Conservation (phyloP, 495 filamentous ascomycete species). For the Tirmania nivea region DNA sequence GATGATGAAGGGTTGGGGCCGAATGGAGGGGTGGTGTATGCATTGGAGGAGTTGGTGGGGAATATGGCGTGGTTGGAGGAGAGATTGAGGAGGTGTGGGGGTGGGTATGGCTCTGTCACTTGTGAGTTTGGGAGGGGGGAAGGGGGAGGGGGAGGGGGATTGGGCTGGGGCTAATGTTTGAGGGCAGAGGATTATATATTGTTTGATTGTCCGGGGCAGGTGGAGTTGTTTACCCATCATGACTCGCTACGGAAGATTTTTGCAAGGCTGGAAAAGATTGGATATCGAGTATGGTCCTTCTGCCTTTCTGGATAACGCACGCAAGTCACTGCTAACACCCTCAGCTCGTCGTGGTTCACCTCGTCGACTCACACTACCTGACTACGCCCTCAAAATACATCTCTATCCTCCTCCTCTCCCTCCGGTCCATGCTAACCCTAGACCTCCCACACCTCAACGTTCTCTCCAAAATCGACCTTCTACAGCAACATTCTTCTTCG, state of each 20-base stretch:
- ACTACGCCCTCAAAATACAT: conserved; percentile 86
- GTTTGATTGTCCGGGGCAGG: conserved; percentile 92
- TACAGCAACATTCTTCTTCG: conserved; percentile 46
- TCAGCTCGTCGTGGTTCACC: conserved; percentile 73
- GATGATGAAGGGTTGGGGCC: conserved; percentile 73
- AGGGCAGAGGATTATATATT: conserved; percentile 66
- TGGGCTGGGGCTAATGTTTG: background rate
- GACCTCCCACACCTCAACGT: conserved; percentile 90
- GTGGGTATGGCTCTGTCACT: conserved; percentile 18
- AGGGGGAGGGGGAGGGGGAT: background rate
- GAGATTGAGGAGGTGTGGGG: conserved; percentile 47
- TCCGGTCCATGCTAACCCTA: conserved; percentile 93
- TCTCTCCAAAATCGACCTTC: conserved; percentile 89
- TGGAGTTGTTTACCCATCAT: conserved; percentile 92
- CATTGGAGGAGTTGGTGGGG: conserved; percentile 80
- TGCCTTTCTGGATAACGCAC: background rate
- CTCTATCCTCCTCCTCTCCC: conserved; percentile 71
- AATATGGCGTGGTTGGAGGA: conserved; percentile 80
- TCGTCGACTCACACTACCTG: conserved; percentile 78
- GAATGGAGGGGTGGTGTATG: conserved; percentile 81
- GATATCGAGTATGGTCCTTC: conserved; percentile 62
- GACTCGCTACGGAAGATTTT: conserved; percentile 76
- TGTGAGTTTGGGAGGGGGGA: background rate
- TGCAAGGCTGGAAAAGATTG: conserved; percentile 68
- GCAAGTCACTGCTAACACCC: conserved; percentile 1